Base-by-base conservation (phyloP, 2,329 filamentous ascomycete species). In the Paradendryphiella salina region DNA sequence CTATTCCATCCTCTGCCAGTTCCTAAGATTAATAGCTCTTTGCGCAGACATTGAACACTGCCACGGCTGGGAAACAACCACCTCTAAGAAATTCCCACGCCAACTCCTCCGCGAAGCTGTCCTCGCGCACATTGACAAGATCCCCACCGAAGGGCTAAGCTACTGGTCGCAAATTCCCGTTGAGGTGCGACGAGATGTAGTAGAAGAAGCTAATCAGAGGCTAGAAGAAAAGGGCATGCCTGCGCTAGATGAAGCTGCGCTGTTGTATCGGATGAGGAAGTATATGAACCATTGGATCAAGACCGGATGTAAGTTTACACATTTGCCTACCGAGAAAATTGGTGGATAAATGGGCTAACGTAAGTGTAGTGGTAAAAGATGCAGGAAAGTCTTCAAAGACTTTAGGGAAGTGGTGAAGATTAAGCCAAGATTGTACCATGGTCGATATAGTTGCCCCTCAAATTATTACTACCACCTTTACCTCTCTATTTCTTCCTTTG, bases 231-330 rank as follows among this genome's bases (percentile, higher is more conserved):
- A 36, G 13, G 47, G 35, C 21, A 32, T 50, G 26, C 47, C 47
- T 8, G 20, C 15, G 11, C 21, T 50, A 35, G 47, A 50, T n/a
- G 29, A 39, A 46, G 35, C 36, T 18, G 41, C 41, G 29, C 4
- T 50, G 17, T 21, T 50, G 35, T 35, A 50, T 39, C 41, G 41
- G 8, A 5, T 50, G 3, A 34, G 47, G n/a, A 50, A 46, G 36
- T 38, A 46, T 5, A 39, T 46, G 29, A 50, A 50, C 4, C 47
- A 50, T 15, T 50, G 47, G 47, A 39, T 50, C 7, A 50, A 38
- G 20, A 38, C 17, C 8, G 21, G 18, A 29, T 32, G 40, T 49
- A 33, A 26, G 39, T 44, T 20, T 26, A 3, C 2, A 9, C 6
- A 7, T 26, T 26, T 26, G 2, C 1, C 23, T 9, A 26, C 20